Conservation (phyloP, 1,284 basidiomycete species). For the Pterulicium gracile region DNA sequence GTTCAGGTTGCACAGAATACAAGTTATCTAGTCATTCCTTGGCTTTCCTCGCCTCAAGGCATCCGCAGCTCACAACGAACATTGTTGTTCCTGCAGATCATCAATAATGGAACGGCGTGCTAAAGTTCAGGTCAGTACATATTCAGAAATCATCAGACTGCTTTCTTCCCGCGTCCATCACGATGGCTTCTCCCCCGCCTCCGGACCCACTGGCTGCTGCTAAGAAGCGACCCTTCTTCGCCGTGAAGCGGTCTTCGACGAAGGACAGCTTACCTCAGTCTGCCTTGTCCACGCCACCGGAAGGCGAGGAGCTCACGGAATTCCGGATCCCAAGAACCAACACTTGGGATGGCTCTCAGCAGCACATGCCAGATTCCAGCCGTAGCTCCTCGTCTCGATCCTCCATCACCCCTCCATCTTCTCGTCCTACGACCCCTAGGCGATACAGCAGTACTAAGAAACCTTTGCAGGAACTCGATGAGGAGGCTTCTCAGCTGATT, state of each 20-base stretch:
- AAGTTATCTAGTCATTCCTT: too few species aligned
- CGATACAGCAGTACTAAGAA: slow-evolving; percentile 1
- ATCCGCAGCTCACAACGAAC: too few species aligned
- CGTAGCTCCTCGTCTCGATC: not conserved
- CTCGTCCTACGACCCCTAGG: slow-evolving; percentile 5
- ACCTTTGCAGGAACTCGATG: slow-evolving; percentile 25
- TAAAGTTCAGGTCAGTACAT: not conserved
- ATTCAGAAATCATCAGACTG: not conserved
- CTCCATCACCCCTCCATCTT: slow-evolving; percentile 1
- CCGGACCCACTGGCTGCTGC: not conserved
- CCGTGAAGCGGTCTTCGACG: not conserved
- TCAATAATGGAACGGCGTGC: not conserved
- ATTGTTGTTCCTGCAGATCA: too few species aligned
- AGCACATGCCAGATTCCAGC: not conserved
- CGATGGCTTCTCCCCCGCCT: not conserved
- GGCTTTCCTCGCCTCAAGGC: too few species aligned
- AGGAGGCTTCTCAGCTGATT: slow-evolving; percentile 27
- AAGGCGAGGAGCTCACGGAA: not conserved
- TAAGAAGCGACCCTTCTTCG: not conserved
- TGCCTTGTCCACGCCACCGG: not conserved
- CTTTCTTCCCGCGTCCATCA: not conserved
- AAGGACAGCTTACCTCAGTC: not conserved
- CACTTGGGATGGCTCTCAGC: too few species aligned
- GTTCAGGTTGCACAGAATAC: too few species aligned
- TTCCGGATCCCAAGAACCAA: not conserved